Base-by-base conservation (phyloP, 805 yeast species). In the Cyberlindnera maclurae region DNA sequence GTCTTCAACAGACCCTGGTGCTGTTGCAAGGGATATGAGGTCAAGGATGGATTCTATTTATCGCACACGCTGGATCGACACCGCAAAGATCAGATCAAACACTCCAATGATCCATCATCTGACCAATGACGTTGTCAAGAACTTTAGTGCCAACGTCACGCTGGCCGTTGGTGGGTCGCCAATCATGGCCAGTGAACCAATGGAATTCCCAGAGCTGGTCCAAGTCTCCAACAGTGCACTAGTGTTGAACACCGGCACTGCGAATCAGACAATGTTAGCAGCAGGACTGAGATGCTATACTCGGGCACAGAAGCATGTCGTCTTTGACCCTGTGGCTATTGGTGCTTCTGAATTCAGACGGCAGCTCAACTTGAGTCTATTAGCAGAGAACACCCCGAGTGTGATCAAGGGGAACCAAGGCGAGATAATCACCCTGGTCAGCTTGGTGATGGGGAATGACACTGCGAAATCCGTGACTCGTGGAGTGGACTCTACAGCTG, bases 321-420 rank as follows among this genome's bases (percentile, higher is more conserved):
- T 88, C 0, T 79, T 82, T 48, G 97, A 88, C 57, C 97, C 96
- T 1, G 96, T 88, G 13, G 97, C 88, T 1, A 86, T 82, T 30
- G 95, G 95, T 17, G 96, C 96, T 1, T 70, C 95, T 0, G 40
- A 52, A 4, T 69, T 74, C 5, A 67, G 97, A 41, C 62, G 63
- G 29, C 51, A 59, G 4, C 64, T 76, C 13, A 72, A 78, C 37
- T 57, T 64, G 20, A 54, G 55, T 1, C 50, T 87, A 8, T 57
- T 88, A 22, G 66, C 77, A 29, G 72, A 68, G 50, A 70, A 68
- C 45, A 64, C 75, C 26, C 26, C 28, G 11, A 26, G 39, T 10
- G 87, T 82, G 20, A 78, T 88, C 46, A 86, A 89, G 56, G 96
- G 96, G 1, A 88, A 88, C 51, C 71, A 76, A 12, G 86, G 93